phyloP scores from a whole-genome alignment of 106 monocot genomes.

The Phalaenopsis aphrodite region DNA sequence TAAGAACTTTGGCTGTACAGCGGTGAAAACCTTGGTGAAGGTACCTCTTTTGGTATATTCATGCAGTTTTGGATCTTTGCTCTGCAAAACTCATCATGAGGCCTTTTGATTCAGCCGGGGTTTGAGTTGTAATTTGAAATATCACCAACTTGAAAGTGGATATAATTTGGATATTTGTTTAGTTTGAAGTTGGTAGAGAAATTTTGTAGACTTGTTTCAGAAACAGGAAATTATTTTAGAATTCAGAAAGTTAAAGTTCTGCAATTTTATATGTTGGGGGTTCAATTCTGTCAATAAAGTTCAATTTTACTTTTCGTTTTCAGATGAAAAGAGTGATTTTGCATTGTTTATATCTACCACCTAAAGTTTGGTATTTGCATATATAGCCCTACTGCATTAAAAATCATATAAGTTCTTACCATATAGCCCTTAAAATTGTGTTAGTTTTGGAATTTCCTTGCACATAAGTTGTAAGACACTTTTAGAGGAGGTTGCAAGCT shows the following conservation, averaged over 20 bases:
- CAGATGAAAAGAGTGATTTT: not conserved
- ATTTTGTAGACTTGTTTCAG: not conserved
- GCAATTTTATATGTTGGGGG: not conserved
- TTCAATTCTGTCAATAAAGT: not conserved
- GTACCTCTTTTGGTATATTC: not conserved
- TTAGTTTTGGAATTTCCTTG: slow-evolving; percentile 62
- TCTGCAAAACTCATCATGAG: not conserved
- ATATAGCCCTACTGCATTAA: too few relatives aligned
- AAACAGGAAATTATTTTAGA: not conserved
- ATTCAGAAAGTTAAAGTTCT: not conserved
- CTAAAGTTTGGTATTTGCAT: too few relatives aligned
- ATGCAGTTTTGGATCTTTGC: not conserved
- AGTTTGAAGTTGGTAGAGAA: not conserved
- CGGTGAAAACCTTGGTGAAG: not conserved
- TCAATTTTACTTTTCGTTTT: not conserved
- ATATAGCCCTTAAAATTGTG: slow-evolving; percentile 22
- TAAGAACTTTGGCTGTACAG: not conserved
- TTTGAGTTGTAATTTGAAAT: not conserved
- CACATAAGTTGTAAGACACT: slow-evolving; percentile 61
- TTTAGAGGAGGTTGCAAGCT: slow-evolving; percentile 14
- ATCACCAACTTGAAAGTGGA: not conserved
- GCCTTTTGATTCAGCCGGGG: not conserved
- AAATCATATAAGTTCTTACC: too few relatives aligned
- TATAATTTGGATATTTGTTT: not conserved
- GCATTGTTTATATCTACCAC: not conserved